Evolutionary conservation across 2,329 filamentous ascomycete species (phyloP).

Genomic region (Diaporthe amygdali): DNA sequence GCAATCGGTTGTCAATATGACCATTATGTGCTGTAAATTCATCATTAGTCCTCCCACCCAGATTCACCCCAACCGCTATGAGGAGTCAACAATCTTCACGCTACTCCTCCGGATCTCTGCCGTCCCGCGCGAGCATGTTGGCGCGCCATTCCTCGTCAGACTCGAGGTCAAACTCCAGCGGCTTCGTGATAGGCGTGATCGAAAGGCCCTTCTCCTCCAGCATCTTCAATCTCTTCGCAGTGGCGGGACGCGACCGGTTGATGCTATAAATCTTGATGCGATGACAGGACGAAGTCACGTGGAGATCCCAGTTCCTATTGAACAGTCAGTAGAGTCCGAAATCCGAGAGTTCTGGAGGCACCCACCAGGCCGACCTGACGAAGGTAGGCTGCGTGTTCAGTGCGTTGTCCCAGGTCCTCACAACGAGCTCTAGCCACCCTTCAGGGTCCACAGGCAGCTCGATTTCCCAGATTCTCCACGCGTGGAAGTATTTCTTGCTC

Average conservation of each 20-base stretch:
- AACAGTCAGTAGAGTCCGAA: neutral
- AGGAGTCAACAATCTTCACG: neutral
- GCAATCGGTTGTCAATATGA: too few species aligned
- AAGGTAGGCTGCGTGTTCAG: slow-evolving; percentile 64
- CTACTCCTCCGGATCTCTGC: slow-evolving; percentile 48
- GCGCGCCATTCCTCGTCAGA: slow-evolving; percentile 52
- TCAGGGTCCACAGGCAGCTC: slow-evolving; percentile 67
- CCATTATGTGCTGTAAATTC: neutral
- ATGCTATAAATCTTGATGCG: slow-evolving; percentile 67
- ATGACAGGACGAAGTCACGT: slow-evolving; percentile 68
- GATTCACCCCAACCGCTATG: too few species aligned
- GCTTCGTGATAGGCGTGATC: slow-evolving; percentile 59
- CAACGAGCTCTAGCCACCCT: slow-evolving; percentile 65
- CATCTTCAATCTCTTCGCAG: slow-evolving; percentile 53
- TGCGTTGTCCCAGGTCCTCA: slow-evolving; percentile 66
- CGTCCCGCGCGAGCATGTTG: slow-evolving; percentile 43
- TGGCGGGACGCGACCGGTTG: slow-evolving; percentile 55
- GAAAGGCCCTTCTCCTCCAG: slow-evolving; percentile 53
- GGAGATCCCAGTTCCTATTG: slow-evolving; percentile 66
- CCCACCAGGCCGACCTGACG: slow-evolving; percentile 56
- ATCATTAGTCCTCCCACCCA: neutral
- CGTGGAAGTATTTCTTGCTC: slow-evolving; percentile 64
- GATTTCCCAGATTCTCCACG: slow-evolving; percentile 69
- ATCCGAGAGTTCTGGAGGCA: neutral
- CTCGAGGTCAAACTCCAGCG: slow-evolving; percentile 55